Percentiles rank a stretch among this genome's conserved stretches.
These are phyloP conservation scores for Globisporangium iwayamae DNA, from an alignment of 352 stramenopile species.

Conservation along the genomic window DNA sequence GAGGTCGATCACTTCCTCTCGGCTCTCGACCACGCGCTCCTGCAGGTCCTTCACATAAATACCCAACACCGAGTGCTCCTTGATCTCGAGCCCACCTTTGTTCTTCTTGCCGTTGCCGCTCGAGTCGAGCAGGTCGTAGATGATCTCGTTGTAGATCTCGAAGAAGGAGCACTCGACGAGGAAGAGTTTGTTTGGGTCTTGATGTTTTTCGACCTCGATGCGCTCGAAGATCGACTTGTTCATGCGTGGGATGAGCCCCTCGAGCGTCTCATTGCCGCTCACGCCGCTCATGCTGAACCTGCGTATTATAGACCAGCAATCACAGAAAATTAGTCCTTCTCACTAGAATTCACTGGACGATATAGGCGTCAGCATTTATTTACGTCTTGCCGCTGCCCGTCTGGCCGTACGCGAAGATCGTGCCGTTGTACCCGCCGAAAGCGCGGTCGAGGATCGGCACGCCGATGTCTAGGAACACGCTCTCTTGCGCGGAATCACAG, in stretches of 20 bases:
- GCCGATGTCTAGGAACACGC: constrained; percentile 80
- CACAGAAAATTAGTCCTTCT: no score
- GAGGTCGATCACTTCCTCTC: constrained; percentile 82
- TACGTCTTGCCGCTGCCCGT: constrained; percentile 81
- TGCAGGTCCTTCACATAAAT: constrained; percentile 94
- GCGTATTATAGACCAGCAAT: no score
- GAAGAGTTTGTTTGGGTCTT: constrained; percentile 78
- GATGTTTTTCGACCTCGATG: constrained; percentile 55
- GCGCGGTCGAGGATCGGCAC: constrained; percentile 73
- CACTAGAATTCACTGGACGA: no score
- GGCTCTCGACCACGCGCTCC: constrained; percentile 83
- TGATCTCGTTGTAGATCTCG: constrained; percentile 97
- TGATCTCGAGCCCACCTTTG: constrained; percentile 89
- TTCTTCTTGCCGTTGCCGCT: constrained; percentile 85
- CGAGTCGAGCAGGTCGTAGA: constrained; percentile 92
- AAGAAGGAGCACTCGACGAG: constrained; percentile 93
- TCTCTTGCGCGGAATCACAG: constrained; percentile 65
- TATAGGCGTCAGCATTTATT: no score
- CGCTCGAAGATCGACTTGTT: constrained; percentile 90
- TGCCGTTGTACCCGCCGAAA: constrained; percentile 87
- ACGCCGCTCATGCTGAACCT: constrained; percentile 85
- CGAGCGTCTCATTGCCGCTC: constrained; percentile 45
- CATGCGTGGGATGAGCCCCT: constrained; percentile 90
- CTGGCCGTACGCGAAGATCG: constrained; percentile 89
- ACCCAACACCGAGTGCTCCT: constrained; percentile 92